These are phyloP conservation scores for Cutaneotrichosporon cavernicola DNA, from an alignment of 1,284 basidiomycete genomes.

Conservation along the genomic window DNA sequence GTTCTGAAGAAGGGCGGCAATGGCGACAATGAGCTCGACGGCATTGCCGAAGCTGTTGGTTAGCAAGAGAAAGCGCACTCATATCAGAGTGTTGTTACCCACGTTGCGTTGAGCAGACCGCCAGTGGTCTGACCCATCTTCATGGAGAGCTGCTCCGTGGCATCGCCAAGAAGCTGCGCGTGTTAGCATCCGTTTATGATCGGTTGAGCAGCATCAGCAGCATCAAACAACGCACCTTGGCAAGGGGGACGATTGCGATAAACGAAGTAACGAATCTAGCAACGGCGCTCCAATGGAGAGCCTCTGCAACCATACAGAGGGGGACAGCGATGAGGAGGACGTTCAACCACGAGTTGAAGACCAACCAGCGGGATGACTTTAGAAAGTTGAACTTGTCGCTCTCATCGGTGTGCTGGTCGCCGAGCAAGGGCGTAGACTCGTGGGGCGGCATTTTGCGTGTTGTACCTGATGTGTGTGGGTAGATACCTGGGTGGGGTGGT, in stretches of 20 bases:
- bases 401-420: not conserved
- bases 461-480: not conserved
- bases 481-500: not conserved
- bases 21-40: slow-evolving; percentile 73
- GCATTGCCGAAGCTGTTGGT: slow-evolving; percentile 53
- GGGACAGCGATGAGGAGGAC: slow-evolving; percentile 74
- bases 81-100: slow-evolving; percentile 34
- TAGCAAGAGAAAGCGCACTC: not conserved
- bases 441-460: slow-evolving; percentile 28
- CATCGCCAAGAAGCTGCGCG: slow-evolving; percentile 61
- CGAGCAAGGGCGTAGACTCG: slow-evolving; percentile 29
- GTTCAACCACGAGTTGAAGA: slow-evolving; percentile 71
- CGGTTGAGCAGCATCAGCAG: not conserved
- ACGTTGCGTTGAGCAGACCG: slow-evolving; percentile 81
- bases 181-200: slow-evolving; percentile 5
- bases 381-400: slow-evolving; percentile 39
- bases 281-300: slow-evolving; percentile 67
- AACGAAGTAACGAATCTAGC: slow-evolving; percentile 81
- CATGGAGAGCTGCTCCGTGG: slow-evolving; percentile 79
- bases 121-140: slow-evolving; percentile 78
- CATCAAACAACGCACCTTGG: slow-evolving; percentile 59
- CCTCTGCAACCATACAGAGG: slow-evolving; percentile 59
- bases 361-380: slow-evolving; percentile 64
- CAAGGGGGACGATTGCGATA: slow-evolving; percentile 81
- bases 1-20: slow-evolving; percentile 78